phyloP scores from a whole-genome alignment of 495 filamentous ascomycete species.

The Tuber indicum region DNA sequence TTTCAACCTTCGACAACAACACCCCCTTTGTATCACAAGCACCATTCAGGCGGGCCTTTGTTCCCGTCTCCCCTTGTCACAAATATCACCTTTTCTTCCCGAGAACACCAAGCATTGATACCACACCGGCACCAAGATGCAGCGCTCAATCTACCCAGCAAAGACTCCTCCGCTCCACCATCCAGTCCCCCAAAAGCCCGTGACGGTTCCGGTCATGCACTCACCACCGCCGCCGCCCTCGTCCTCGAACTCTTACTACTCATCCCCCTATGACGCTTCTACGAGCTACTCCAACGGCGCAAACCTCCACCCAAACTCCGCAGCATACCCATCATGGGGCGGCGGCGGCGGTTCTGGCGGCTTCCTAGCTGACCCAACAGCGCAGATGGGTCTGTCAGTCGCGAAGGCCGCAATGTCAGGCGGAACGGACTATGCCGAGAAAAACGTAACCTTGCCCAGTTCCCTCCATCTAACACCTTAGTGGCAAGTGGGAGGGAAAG shows the following conservation, averaged over 20 bases:
- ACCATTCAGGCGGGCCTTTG: neutral
- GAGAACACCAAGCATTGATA: neutral
- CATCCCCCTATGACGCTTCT: constrained; percentile 71
- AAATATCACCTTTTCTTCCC: neutral
- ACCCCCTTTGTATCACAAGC: neutral
- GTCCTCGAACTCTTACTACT: constrained; percentile 57
- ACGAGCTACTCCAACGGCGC: constrained; percentile 51
- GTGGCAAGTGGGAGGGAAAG: neutral
- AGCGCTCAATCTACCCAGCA: constrained; percentile 69
- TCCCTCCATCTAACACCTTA: neutral
- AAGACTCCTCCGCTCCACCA: constrained; percentile 93
- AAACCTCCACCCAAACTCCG: constrained; percentile 47
- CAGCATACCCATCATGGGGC: constrained; percentile 41
- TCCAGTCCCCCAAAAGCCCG: constrained; percentile 96
- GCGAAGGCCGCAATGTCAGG: constrained; percentile 83
- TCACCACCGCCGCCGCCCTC: constrained; percentile 81
- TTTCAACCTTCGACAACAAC: neutral
- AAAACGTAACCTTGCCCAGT: constrained; percentile 59
- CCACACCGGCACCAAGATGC: constrained; percentile 52
- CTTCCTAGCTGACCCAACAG: constrained; percentile 94
- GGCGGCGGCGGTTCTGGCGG: constrained; percentile 55
- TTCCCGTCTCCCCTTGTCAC: neutral
- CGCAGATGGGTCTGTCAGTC: constrained; percentile 91
- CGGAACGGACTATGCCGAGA: constrained; percentile 86
- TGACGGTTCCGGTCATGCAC: constrained; percentile 96